Base-by-base conservation (phyloP, 352 stramenopile species). In the Poterioochromonas sp. region DNA sequence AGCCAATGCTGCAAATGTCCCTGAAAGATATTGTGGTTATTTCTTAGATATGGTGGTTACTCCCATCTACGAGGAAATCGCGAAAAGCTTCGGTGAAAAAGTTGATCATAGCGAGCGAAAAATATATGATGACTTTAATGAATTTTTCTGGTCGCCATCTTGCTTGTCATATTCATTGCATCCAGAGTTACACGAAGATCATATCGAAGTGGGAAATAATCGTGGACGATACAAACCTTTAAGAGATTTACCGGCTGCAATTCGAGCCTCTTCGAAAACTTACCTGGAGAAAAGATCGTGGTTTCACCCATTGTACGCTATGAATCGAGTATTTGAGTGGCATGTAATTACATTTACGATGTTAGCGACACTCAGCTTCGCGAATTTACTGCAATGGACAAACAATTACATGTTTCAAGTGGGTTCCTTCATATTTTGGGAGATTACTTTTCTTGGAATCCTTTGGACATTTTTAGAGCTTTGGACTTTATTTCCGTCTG, bases 111-210 rank as follows among this genome's bases (percentile, higher is more conserved):
- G 92, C 51, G 88, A 97, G 68, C 94, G 92, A 37, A 88, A 94
- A 80, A 98, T 98, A 83, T 99, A 99, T 81, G 95, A 99, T 62
- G 95, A 99, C 81, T 97, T 98, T 80, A 99, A 99, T 85, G 95
- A 99, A 86, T 98, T 98, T 81, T 99, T 99, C 82, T 99, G 95
- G 95, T 95, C 88, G 29, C 87, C 89, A n/a, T 84, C 89, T 0
- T 99, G 95, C 79, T 87, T 99, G 35, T 87, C 91, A 49, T 98
- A 90, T 79, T 43, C 20, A 15, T 83, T 80, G 39, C 41, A 74
- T 60, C 0, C 51, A 34, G 5, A 8, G 35, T 3, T 3, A 26
- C 8, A 54, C 37, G 39, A 40, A n/a, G 65, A 54, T 22, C 47
- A 84, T 37, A 83, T 86, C 39, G 77, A 71, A 11, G 74, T 58